phyloP scores from a whole-genome alignment of 2,329 filamentous ascomycete species.

The Aspergillus piperis region DNA sequence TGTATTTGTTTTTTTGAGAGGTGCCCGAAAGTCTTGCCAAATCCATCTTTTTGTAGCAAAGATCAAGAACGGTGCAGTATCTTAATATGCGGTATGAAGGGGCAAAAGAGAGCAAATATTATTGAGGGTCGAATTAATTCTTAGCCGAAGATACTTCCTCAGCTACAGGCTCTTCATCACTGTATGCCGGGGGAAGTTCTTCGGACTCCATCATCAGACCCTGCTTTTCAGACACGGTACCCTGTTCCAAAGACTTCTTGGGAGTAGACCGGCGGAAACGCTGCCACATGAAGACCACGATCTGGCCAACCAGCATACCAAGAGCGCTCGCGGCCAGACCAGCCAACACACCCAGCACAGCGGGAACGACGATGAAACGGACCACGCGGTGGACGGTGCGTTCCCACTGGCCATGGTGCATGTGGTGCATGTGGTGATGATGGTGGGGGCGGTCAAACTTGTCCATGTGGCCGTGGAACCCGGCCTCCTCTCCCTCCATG shows the following conservation, averaged over 20 bases:
- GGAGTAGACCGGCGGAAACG: slow-evolving; percentile 38
- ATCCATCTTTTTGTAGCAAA: not conserved
- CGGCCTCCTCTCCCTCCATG: slow-evolving; percentile 14
- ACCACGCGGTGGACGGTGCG: slow-evolving; percentile 44
- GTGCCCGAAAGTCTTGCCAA: not conserved
- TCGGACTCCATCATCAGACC: slow-evolving; percentile 40
- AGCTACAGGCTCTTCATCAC: slow-evolving; percentile 31
- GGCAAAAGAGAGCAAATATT: not conserved
- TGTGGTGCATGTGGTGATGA: slow-evolving; percentile 36
- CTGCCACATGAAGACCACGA: slow-evolving; percentile 48
- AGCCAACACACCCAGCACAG: slow-evolving; percentile 48
- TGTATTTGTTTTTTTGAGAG: not conserved
- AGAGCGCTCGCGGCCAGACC: slow-evolving; percentile 49
- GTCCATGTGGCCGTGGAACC: slow-evolving; percentile 4
- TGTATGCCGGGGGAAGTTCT: slow-evolving; percentile 41
- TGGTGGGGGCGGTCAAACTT: slow-evolving; percentile 20
- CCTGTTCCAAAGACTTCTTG: slow-evolving; percentile 36
- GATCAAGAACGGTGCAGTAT: not conserved
- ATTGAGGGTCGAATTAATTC: slow-evolving; percentile 24
- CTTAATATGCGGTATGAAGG: not conserved
- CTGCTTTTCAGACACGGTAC: slow-evolving; percentile 46
- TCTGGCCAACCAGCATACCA: slow-evolving; percentile 51
- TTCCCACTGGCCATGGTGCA: slow-evolving; percentile 38
- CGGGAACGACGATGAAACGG: slow-evolving; percentile 48
- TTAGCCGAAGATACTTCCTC: slow-evolving; percentile 32